Evolutionary conservation across 83 land plant species (phyloP).

Genomic region (Diphasiastrum complanatum): DNA sequence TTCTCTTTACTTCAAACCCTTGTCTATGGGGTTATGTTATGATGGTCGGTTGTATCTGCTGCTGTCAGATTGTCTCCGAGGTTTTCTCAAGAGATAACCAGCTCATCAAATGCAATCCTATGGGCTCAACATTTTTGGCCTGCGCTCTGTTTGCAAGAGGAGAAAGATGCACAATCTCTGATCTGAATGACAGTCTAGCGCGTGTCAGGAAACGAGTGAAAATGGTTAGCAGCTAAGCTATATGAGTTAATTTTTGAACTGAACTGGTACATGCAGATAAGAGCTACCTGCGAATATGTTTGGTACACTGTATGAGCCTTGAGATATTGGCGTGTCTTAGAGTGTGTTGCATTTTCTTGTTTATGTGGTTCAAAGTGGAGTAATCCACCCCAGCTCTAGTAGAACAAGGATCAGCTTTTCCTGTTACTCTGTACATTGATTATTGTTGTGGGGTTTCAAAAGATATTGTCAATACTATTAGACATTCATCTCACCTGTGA

Average conservation of each 20-base stretch:
- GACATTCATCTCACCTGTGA: too few species aligned
- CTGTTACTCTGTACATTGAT: too few species aligned
- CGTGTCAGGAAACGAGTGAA: slow-evolving; percentile 30
- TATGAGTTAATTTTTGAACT: background rate
- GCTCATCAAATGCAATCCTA: slow-evolving; percentile 30
- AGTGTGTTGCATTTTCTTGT: too few species aligned
- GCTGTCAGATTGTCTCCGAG: slow-evolving; percentile 24
- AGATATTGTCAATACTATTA: too few species aligned
- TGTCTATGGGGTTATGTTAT: background rate
- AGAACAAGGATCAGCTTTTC: too few species aligned
- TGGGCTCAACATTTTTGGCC: slow-evolving; percentile 32
- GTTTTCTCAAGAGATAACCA: slow-evolving; percentile 29
- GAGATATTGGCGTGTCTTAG: too few species aligned
- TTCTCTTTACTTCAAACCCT: background rate
- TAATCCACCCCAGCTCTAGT: too few species aligned
- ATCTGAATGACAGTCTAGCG: slow-evolving; percentile 20
- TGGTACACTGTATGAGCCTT: too few species aligned
- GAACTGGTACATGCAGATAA: background rate
- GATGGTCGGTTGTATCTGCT: background rate
- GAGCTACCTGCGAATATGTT: background rate
- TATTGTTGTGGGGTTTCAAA: too few species aligned
- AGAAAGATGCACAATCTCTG: slow-evolving; percentile 29
- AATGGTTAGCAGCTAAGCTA: slow-evolving; percentile 18
- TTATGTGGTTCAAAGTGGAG: too few species aligned
- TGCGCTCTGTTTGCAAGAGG: slow-evolving; percentile 34